Conservation (phyloP, 2,329 filamentous ascomycete genomes). For the Fusarium anguioides region DNA sequence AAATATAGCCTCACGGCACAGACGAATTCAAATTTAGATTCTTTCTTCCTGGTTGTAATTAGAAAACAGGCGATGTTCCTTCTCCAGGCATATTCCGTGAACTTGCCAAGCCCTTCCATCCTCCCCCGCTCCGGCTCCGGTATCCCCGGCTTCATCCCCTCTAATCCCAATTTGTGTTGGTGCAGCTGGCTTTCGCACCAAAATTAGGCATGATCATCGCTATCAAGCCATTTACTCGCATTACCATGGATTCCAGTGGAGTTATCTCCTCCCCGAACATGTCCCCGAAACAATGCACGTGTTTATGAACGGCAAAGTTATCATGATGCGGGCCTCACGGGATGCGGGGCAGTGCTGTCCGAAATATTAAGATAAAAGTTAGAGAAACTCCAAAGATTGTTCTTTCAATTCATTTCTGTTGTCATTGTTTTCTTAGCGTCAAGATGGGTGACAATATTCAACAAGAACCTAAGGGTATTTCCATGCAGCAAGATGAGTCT, state of each 20-base stretch:
- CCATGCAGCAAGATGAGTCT: conserved; percentile 50
- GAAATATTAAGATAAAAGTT: conserved; percentile 26
- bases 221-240: conserved; percentile 27
- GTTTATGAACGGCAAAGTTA: conserved; percentile 11
- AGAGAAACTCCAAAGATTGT: not conserved
- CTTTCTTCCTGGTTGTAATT: no score
- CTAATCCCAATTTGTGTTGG: not conserved
- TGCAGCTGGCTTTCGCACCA: not conserved
- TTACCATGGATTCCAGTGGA: conserved; percentile 34
- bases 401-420: not conserved
- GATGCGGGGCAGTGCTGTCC: conserved; percentile 19
- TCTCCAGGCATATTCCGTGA: not conserved
- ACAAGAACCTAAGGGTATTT: conserved; percentile 43
- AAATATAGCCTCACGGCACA: no score
- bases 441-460: conserved; percentile 36
- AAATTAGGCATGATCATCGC: conserved; percentile 27
- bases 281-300: conserved; percentile 23
- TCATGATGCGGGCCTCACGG: conserved; percentile 19
- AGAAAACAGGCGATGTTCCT: not conserved
- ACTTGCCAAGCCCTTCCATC: not conserved
- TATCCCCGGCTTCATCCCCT: conserved; percentile 19
- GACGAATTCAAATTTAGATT: no score
- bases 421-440: not conserved
- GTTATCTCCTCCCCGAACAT: not conserved
- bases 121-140: conserved; percentile 13